Evolutionary conservation across 805 yeast species (phyloP).

Genomic region (Ogataea polymorpha): DNA sequence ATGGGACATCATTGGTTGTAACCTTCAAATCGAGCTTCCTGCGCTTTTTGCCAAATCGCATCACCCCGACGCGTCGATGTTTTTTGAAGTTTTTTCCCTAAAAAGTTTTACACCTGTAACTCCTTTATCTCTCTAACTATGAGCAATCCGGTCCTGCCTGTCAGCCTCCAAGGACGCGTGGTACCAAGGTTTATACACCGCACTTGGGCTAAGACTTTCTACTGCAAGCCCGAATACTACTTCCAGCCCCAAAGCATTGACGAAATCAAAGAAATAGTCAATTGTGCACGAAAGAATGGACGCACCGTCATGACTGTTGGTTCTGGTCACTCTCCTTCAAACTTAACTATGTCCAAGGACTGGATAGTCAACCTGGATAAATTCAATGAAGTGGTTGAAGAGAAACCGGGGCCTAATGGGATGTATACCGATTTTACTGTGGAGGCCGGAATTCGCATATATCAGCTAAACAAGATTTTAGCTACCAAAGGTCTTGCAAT

Average conservation of each 20-base stretch:
- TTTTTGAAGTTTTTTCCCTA: neutral
- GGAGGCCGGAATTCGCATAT: conserved; percentile 88
- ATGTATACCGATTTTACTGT: conserved; percentile 85
- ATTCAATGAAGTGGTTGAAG: conserved; percentile 48
- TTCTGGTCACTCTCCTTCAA: conserved; percentile 93
- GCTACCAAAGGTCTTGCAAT: conserved; percentile 67
- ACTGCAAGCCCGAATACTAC: conserved; percentile 69
- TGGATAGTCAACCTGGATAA: conserved; percentile 88
- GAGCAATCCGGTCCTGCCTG: conserved; percentile 21
- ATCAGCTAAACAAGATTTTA: conserved; percentile 66
- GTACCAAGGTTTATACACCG: conserved; percentile 46
- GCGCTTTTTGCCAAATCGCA: neutral
- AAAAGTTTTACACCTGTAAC: neutral
- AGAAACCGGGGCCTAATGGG: conserved; percentile 50
- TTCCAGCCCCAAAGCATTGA: conserved; percentile 73
- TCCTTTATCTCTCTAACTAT: neutral
- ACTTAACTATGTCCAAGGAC: conserved; percentile 79
- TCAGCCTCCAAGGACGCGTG: conserved; percentile 26
- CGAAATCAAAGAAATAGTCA: conserved; percentile 67
- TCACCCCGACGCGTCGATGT: conserved; percentile 10
- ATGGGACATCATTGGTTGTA: neutral
- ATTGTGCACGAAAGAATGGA: conserved; percentile 53
- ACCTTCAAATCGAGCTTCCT: neutral
- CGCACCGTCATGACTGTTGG: conserved; percentile 84
- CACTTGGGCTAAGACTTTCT: conserved; percentile 92